Evolutionary conservation across 1,139 yeast species (phyloP).

Genomic region (Candida mesenterica): DNA sequence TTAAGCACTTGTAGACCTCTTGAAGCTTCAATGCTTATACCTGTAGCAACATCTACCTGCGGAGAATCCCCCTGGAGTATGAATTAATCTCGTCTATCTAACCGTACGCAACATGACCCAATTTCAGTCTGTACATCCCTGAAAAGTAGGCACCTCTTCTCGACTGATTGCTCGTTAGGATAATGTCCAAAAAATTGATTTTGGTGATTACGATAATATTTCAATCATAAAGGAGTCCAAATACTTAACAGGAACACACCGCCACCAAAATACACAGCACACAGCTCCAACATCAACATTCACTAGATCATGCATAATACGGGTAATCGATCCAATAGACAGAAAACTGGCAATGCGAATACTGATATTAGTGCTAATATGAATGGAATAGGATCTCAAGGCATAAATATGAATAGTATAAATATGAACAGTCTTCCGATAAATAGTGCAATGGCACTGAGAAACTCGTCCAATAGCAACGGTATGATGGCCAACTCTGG

Average conservation of each 20-base stretch:
- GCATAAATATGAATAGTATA: slow-evolving; percentile 4
- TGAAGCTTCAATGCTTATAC: not conserved
- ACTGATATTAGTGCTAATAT: slow-evolving; percentile 1
- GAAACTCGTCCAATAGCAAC: too few relatives aligned
- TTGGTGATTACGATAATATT: not conserved
- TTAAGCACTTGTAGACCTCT: slow-evolving; percentile 1
- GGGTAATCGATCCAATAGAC: slow-evolving; percentile 5
- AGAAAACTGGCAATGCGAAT: slow-evolving; percentile 3
- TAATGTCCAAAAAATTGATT: not conserved
- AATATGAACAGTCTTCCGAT: slow-evolving; percentile 5
- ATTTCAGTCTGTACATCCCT: too few relatives aligned
- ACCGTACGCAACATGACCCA: too few relatives aligned
- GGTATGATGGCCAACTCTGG: too few relatives aligned
- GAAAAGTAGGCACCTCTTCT: too few relatives aligned
- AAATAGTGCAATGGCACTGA: slow-evolving; percentile 1
- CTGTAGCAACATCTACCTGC: too few relatives aligned
- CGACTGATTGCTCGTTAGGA: not conserved
- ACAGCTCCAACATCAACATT: not conserved
- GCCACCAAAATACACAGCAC: not conserved
- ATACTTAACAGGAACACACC: not conserved
- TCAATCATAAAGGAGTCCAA: slow-evolving; percentile 1
- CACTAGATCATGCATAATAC: slow-evolving; percentile 2
- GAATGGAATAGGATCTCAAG: not conserved
- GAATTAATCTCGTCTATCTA: too few relatives aligned
- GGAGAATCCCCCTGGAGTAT: too few relatives aligned